Percentiles rank a stretch among this genome's conserved stretches.
phyloP scores from a whole-genome alignment of 257 asterid species.

The Gentiana straminea region DNA sequence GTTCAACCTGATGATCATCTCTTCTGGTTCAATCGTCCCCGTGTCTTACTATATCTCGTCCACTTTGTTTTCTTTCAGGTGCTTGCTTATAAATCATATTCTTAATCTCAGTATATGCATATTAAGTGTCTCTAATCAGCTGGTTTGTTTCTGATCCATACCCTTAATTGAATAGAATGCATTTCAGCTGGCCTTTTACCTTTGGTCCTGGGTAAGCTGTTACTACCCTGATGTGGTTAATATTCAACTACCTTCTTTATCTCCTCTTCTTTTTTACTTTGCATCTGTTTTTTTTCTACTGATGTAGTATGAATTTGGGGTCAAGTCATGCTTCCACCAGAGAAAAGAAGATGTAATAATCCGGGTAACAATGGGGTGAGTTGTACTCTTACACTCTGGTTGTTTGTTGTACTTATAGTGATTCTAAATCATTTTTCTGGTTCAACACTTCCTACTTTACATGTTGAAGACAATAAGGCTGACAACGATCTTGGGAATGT shows the following conservation, averaged over 20 bases:
- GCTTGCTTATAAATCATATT: not conserved
- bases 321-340: constrained; percentile 75
- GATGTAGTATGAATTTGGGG: constrained; percentile 58
- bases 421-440: too few species aligned
- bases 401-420: too few species aligned
- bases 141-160: not conserved
- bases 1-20: constrained; percentile 76
- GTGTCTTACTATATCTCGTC: constrained; percentile 57
- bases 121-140: too few species aligned
- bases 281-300: constrained; percentile 1
- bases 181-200: constrained; percentile 90
- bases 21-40: constrained; percentile 87
- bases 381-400: not conserved
- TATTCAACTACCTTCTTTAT: too few species aligned
- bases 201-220: constrained; percentile 77
- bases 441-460: not conserved
- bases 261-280: not conserved
- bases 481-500: too few species aligned
- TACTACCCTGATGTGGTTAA: not conserved
- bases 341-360: constrained; percentile 65
- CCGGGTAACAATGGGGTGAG: constrained; percentile 83
- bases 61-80: constrained; percentile 94
- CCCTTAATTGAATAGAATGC: constrained; percentile 56
- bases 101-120: not conserved
- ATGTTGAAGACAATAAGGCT: not conserved